A percentile compares a stretch with the other conserved stretches of the same genome.
phyloP scores from a whole-genome alignment of 139 green algal genomes.

The Tetradesmus lagerheimii region DNA sequence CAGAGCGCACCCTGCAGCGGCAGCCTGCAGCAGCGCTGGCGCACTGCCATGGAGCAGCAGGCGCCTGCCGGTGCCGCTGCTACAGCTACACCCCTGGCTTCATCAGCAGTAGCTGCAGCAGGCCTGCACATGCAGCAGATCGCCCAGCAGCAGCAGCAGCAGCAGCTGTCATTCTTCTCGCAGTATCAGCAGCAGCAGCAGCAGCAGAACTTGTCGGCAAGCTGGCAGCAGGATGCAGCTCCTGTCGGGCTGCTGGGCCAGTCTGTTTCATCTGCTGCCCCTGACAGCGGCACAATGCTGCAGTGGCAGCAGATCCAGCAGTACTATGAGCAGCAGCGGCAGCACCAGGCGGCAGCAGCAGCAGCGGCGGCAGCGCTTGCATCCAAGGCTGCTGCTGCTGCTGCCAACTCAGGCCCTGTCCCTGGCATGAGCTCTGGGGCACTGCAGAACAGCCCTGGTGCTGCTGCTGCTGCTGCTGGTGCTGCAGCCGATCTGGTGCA shows the following conservation, averaged over 20 bases:
- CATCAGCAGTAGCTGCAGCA: not conserved
- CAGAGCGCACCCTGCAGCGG: not conserved
- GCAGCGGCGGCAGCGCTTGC: constrained; percentile 34
- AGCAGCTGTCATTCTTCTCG: not conserved
- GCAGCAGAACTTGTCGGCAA: not conserved
- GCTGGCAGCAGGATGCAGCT: constrained; percentile 24
- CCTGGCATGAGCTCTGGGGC: not conserved
- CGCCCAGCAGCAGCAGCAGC: not conserved
- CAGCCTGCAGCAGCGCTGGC: constrained; percentile 33
- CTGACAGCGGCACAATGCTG: constrained; percentile 1
- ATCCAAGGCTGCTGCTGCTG: constrained; percentile 33
- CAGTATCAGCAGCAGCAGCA: constrained; percentile 12
- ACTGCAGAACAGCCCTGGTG: not conserved
- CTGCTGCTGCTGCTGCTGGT: not conserved
- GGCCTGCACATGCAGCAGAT: constrained; percentile 9
- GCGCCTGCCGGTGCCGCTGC: not conserved
- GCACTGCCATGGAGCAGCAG: constrained; percentile 42
- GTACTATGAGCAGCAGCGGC: constrained; percentile 4
- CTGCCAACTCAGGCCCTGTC: not conserved
- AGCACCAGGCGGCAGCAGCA: constrained; percentile 17
- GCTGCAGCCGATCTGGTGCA: not conserved
- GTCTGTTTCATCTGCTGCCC: not conserved
- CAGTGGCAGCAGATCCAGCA: constrained; percentile 42
- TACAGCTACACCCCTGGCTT: not conserved
- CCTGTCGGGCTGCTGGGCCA: constrained; percentile 15